Base-by-base conservation (phyloP, 495 filamentous ascomycete species). In the Melanomma pulvis-pyrius region DNA sequence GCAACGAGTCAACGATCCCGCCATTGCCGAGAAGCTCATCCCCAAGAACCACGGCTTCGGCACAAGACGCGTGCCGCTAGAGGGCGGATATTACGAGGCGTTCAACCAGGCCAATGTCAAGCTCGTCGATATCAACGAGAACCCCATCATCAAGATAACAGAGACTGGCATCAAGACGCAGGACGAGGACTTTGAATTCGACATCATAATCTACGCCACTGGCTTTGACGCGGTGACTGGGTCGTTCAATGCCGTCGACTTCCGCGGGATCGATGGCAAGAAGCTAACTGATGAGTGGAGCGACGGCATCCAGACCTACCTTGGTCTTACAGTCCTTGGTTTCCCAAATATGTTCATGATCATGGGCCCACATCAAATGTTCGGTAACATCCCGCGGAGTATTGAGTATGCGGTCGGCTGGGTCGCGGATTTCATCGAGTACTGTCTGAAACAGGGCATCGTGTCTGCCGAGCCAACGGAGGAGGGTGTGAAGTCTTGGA, bases 101-200 rank as follows among this genome's bases (percentile, higher is more conserved):
- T 79, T 71, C 59, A 78, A 80, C 58, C 47, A 69, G 44, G 63
- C 72, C 1, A 74, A 80, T 34, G 77, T 80, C 8, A 17, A 71
- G 6, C 59, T 80, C 34, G 72, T 80, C 0, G 71, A 78, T 48
- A 58, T 78, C 7, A 63, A 75, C 1, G 71, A 75, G 9, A 71
- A 71, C 5, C 68, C 70, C 0, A 59, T 80, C 2, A 28, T 54
- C 6, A 4, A n/a, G 0, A 50, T 78, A 9, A 75, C 74, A 2
- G 36, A 59, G 0, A 19, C 50, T 0, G 67, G 68, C 22, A 63
- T 80, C 22, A 24, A 48, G 30, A 49, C 28, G n/a, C n/a, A 54
- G n/a, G 58, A 28, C 32, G 59, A 34, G 29, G 24, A 44, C 1
- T 56, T 36, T 22, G 65, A 68, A 17, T 56, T 68, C 44, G 59